Base-by-base conservation (phyloP, 331 rosid species). In the Malus hybrid region DNA sequence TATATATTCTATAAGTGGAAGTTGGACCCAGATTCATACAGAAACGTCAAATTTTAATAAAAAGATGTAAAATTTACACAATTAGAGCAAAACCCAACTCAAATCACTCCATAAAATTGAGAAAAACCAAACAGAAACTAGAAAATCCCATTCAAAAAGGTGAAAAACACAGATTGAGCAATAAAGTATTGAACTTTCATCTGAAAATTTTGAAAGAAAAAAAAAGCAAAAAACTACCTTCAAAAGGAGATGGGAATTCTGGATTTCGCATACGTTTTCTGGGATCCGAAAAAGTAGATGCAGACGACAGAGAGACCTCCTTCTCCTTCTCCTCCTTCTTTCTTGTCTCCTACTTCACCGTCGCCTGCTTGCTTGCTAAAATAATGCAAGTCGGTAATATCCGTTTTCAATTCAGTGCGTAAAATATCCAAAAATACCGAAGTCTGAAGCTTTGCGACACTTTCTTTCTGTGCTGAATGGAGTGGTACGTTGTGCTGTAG, bases 301-400 rank as follows among this genome's bases (percentile, higher is more conserved):
- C 76, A 24, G 76, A 1, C n/a, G 20, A 71, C 10, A 57, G 67
- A 71, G n/a, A 59, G 68, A 48, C n/a, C 66, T 57, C 67, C 69
- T 44, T 15, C 44, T 71, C 71, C 64, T 63, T 31, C 42, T 75
- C 28, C 62, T 56, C 71, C 70, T 64, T 79, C 70, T 64, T 79
- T 52, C 75, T 61, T 75, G 65, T 56, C 60, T 36, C 81, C 52
- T 63, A 79, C 86, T 54, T 72, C 73, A 66, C 42, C 60, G 61
- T 67, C 18, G 13, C 7, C 6, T 16, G 13, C 16, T 62, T 14
- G 63, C 63, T 57, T 65, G 78, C 79, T 31, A 75, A 27, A 59
- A 69, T 73, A 42, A 46, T 16, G 67, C 76, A 22, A 42, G 3
- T 36, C 46, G 66, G 67, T 64, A 10, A 60, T 75, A 77, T 78